phyloP scores from a whole-genome alignment of 2,329 filamentous ascomycete genomes.

The Penicillium rolfsii region DNA sequence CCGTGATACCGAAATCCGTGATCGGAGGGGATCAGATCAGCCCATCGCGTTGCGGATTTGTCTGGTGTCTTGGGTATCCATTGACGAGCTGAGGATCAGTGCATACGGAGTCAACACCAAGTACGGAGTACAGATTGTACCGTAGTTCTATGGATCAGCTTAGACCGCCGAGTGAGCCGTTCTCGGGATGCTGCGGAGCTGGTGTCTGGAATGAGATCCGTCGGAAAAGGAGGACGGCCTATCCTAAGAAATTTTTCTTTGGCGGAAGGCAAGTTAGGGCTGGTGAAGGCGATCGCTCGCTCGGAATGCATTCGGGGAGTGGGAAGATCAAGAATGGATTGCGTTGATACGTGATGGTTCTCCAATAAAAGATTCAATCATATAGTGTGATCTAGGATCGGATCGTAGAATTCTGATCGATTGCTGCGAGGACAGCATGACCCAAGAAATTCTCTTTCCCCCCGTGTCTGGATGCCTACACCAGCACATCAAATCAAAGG shows the following conservation, averaged over 20 bases:
- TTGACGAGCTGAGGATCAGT: neutral
- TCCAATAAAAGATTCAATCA: neutral
- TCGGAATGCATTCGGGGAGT: neutral
- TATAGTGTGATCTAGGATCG: neutral
- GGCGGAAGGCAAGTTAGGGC: neutral
- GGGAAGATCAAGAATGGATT: neutral
- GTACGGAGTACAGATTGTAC: too few relatives aligned
- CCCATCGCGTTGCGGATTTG: constrained; percentile 7
- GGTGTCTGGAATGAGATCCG: constrained; percentile 27
- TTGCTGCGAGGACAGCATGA: too few relatives aligned
- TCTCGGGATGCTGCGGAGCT: constrained; percentile 28
- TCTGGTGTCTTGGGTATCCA: neutral
- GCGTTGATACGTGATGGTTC: neutral
- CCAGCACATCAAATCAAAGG: neutral
- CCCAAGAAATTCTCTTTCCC: neutral
- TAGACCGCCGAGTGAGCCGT: constrained; percentile 13
- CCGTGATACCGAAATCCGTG: neutral
- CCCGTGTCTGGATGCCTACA: neutral
- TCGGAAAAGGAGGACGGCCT: constrained; percentile 19
- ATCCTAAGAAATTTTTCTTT: neutral
- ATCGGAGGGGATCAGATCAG: neutral
- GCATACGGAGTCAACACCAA: neutral
- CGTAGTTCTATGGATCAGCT: neutral
- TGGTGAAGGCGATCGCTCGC: neutral
- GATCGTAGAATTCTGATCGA: too few relatives aligned